Evolutionary conservation across 176 grass and related monocot species (phyloP).

Genomic region (Paspalum notatum): DNA sequence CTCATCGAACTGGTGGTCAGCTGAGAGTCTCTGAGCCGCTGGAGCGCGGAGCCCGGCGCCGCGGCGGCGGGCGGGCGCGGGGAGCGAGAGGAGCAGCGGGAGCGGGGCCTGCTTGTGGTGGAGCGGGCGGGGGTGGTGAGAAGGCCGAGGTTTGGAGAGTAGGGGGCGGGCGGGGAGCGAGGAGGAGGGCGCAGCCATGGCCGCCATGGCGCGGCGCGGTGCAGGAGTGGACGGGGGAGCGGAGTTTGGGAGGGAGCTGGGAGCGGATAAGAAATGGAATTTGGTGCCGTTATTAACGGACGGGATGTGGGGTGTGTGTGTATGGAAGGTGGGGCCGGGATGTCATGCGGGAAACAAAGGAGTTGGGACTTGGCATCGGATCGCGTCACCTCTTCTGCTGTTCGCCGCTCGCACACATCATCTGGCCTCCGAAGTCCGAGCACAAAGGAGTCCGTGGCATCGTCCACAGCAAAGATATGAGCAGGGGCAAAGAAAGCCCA

Average conservation of each 20-base stretch:
- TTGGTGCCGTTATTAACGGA: constrained; percentile 9
- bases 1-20: constrained; percentile 18
- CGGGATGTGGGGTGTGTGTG: neutral
- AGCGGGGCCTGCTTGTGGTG: neutral
- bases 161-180: constrained; percentile 26
- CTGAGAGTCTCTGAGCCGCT: neutral
- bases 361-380: neutral
- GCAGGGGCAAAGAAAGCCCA: too few relatives aligned
- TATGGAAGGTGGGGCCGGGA: neutral
- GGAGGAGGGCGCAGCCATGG: constrained; percentile 30
- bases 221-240: neutral
- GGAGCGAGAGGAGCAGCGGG: constrained; percentile 32
- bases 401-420: too few relatives aligned
- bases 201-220: constrained; percentile 36
- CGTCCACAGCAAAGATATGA: too few relatives aligned
- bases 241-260: neutral
- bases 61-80: constrained; percentile 13
- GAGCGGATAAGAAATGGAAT: constrained; percentile 1
- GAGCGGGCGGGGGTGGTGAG: neutral
- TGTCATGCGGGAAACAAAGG: neutral
- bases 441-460: too few relatives aligned
- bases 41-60: neutral
- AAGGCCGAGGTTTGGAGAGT: neutral
- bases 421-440: too few relatives aligned
- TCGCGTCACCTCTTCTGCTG: too few relatives aligned